Conservation (phyloP, 129 eudicot genomes). For the Helianthus annuus region HanXRQr2.0-SUNRISE NC_035438.2:8854845-8855344, state of each 20-base stretch:
- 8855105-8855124: constrained; percentile 26
- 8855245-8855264: constrained; percentile 80
- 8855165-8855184: constrained; percentile 91
- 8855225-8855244: constrained; percentile 55
- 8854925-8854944: background rate
- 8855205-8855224: constrained; percentile 82
- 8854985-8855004: too few species aligned
- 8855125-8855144: constrained; percentile 72
- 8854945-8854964: background rate
- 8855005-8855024: too few species aligned
- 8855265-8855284: constrained; percentile 95
- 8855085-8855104: background rate
- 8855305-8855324: constrained; percentile 76
- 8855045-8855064: too few species aligned
- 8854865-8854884: constrained; percentile 98
- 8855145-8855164: constrained; percentile 95
- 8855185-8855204: constrained; percentile 81
- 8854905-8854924: constrained; percentile 80
- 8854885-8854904: constrained; percentile 86
- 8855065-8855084: background rate
- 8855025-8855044: too few species aligned
- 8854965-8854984: too few species aligned
- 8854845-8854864: constrained; percentile 74
- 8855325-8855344: constrained; percentile 85
- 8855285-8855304: constrained; percentile 76